These are phyloP conservation scores for Yamadazyma sp. DNA, from an alignment of 1,139 yeast genomes.

Conservation along the genomic window DNA sequence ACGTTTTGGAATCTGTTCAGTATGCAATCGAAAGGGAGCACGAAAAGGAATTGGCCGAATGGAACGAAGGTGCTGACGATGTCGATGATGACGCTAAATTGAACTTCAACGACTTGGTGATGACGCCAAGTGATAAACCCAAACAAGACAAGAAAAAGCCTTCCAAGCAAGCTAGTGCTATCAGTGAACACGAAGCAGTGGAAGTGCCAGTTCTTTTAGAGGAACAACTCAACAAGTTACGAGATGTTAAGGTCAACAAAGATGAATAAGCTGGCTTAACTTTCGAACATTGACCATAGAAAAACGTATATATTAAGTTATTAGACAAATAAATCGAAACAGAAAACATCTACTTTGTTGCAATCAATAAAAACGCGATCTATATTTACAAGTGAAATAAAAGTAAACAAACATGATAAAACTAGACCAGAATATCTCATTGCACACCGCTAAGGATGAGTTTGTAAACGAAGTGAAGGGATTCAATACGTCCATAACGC, in stretches of 20 bases:
- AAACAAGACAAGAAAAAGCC: constrained; percentile 12
- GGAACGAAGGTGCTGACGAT: constrained; percentile 57
- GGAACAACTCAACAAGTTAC: constrained; percentile 40
- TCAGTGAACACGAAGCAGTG: constrained; percentile 37
- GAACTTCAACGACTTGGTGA: constrained; percentile 48
- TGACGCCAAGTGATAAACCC: constrained; percentile 46
- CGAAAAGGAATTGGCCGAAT: constrained; percentile 63
- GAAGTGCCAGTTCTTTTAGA: constrained; percentile 45
- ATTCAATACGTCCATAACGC: constrained; percentile 16
- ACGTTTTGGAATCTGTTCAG: constrained; percentile 78
- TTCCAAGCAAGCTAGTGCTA: not conserved
- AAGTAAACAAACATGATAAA: constrained; percentile 3
- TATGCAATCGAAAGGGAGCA: constrained; percentile 84
- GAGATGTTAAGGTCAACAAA: constrained; percentile 30
- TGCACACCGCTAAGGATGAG: constrained; percentile 13
- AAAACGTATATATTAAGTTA: not conserved
- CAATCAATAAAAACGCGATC: not conserved
- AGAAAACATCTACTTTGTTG: not conserved
- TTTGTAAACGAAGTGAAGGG: constrained; percentile 14
- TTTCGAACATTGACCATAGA: not conserved
- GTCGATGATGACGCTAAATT: constrained; percentile 36
- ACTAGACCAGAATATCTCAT: constrained; percentile 8
- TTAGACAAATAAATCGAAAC: not conserved
- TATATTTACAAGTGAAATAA: constrained; percentile 1
- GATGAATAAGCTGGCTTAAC: constrained; percentile 6